A percentile compares a stretch with the other conserved stretches of the same genome.
phyloP scores from a whole-genome alignment of 2,329 filamentous ascomycete genomes.

The Clonostachys rosea region DNA sequence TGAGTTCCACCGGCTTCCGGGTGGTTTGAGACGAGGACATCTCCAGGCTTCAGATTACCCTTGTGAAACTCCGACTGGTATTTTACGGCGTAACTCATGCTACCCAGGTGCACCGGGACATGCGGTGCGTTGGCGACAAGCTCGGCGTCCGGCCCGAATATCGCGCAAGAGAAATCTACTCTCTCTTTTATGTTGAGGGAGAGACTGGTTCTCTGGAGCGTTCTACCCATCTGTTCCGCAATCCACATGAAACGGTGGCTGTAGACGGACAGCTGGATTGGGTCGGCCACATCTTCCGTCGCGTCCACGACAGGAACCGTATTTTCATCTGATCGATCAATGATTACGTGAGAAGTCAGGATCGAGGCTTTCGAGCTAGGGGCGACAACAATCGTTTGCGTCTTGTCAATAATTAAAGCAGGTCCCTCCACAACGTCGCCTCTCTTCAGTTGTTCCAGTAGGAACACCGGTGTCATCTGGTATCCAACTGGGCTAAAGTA shows the following conservation, averaged over 20 bases:
- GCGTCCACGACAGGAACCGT: slow-evolving; percentile 1
- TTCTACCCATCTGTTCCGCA: slow-evolving; percentile 75
- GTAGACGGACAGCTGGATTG: slow-evolving; percentile 70
- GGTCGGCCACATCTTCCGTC: slow-evolving; percentile 47
- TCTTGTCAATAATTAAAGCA: slow-evolving; percentile 59
- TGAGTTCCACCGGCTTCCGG: slow-evolving; percentile 29
- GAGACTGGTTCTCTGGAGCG: slow-evolving; percentile 71
- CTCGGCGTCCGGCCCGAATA: slow-evolving; percentile 69
- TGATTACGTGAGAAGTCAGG: slow-evolving; percentile 26
- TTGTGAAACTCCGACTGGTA: slow-evolving; percentile 63
- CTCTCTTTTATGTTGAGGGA: slow-evolving; percentile 76
- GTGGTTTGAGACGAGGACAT: slow-evolving; percentile 65
- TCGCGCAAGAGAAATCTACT: slow-evolving; percentile 72
- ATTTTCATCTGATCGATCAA: slow-evolving; percentile 14
- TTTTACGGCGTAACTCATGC: slow-evolving; percentile 73
- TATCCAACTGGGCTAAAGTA: slow-evolving; percentile 28
- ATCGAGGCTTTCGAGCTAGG: slow-evolving; percentile 22
- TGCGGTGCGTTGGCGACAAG: slow-evolving; percentile 73
- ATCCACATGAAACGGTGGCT: slow-evolving; percentile 78
- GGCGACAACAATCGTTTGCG: slow-evolving; percentile 70
- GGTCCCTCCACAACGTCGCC: slow-evolving; percentile 37
- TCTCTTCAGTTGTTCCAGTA: slow-evolving; percentile 98
- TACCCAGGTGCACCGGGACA: slow-evolving; percentile 72
- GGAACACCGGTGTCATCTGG: slow-evolving; percentile 96
- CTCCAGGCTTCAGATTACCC: slow-evolving; percentile 66